Percentiles rank a stretch among this genome's conserved stretches.
phyloP scores from a whole-genome alignment of 768 basidiomycete species.

The Tylopilus rubrobrunneus region DNA sequence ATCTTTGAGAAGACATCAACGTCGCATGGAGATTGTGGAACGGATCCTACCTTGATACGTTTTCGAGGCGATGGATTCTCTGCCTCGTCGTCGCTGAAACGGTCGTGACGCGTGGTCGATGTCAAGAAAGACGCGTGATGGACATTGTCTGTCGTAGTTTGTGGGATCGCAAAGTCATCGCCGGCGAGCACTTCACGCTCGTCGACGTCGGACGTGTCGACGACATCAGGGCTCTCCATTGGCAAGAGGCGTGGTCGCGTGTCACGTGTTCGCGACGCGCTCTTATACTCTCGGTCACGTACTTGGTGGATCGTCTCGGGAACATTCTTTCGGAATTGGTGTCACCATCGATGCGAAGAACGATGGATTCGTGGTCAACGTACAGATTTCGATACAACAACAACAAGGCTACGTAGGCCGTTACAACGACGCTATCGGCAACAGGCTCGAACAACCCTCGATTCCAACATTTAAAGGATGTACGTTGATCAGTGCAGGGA shows the following conservation, averaged over 20 bases:
- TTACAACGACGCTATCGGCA: constrained; percentile 5
- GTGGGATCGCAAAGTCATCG: not conserved
- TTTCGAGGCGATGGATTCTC: constrained; percentile 32
- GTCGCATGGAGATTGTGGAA: not conserved
- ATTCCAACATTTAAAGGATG: constrained; percentile 10
- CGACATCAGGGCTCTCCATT: constrained; percentile 36
- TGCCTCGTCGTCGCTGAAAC: constrained; percentile 8
- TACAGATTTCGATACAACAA: constrained; percentile 18
- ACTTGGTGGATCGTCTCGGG: not conserved
- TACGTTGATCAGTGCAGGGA: constrained; percentile 15
- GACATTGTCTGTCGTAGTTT: not conserved
- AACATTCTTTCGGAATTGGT: not conserved
- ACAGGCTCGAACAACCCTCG: constrained; percentile 1
- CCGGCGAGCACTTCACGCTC: constrained; percentile 46
- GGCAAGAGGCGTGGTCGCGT: not conserved
- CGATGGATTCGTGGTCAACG: constrained; percentile 2
- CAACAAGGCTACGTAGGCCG: constrained; percentile 1
- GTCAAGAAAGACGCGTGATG: not conserved
- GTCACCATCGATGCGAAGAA: too few species aligned
- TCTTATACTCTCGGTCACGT: not conserved
- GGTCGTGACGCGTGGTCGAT: not conserved
- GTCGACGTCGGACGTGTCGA: constrained; percentile 64
- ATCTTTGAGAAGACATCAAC: constrained; percentile 19
- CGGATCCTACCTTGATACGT: constrained; percentile 32
- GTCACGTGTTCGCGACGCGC: constrained; percentile 20